A percentile compares a stretch with the other conserved stretches of the same genome.
These are phyloP conservation scores for Metschnikowia dekortorum DNA, from an alignment of 805 yeast species.

Conservation along the genomic window DNA sequence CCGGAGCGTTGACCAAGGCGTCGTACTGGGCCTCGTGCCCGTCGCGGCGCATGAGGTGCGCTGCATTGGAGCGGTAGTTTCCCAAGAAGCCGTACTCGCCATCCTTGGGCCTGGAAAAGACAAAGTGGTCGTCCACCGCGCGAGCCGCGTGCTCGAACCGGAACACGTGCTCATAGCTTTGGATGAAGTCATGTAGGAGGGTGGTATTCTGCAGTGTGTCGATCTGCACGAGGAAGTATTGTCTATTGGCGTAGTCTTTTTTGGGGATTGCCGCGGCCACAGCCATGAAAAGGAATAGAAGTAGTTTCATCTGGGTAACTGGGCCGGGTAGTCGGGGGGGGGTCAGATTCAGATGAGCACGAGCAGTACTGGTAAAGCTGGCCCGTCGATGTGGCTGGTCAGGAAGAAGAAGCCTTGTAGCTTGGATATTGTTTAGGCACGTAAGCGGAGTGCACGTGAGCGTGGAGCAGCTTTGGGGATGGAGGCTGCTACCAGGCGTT, in stretches of 20 bases:
- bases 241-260: constrained; percentile 46
- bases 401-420: no score
- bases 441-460: no score
- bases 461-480: no score
- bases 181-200: constrained; percentile 33
- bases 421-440: no score
- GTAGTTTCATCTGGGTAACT: constrained; percentile 6
- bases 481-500: no score
- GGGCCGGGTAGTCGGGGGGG: no score
- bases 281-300: constrained; percentile 5
- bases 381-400: no score
- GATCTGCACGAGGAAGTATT: constrained; percentile 64
- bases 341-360: no score
- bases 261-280: constrained; percentile 12
- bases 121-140: constrained; percentile 58
- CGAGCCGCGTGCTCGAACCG: constrained; percentile 60
- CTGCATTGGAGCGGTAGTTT: constrained; percentile 28
- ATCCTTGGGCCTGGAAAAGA: constrained; percentile 54
- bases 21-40: constrained; percentile 26
- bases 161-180: constrained; percentile 32
- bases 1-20: constrained; percentile 20
- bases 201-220: constrained; percentile 22
- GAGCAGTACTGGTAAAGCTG: no score
- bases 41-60: constrained; percentile 23
- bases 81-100: constrained; percentile 33